Conservation (phyloP, 73 alveolate genomes). For the Effrenium voratum region DNA sequence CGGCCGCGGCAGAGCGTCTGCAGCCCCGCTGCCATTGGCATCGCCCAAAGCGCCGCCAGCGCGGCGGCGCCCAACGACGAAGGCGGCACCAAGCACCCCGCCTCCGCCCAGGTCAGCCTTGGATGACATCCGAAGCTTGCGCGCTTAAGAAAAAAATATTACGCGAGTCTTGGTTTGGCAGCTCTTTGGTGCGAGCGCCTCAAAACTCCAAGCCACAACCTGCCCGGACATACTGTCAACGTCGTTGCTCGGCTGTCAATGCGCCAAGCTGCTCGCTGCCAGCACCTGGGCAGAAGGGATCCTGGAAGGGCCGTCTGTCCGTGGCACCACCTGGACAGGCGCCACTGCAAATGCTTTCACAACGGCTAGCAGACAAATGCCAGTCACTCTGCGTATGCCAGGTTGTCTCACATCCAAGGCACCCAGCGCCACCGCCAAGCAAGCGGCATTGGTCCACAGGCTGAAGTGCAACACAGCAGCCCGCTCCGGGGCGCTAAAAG, state of each 20-base stretch:
- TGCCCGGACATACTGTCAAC: too few species aligned
- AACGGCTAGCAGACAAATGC: neutral
- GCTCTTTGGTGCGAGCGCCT: too few species aligned
- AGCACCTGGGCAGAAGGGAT: conserved; percentile 42
- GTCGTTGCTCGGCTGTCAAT: too few species aligned
- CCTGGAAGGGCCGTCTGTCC: conserved; percentile 68
- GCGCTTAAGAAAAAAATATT: too few species aligned
- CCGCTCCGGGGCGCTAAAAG: conserved; percentile 83
- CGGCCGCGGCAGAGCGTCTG: conserved; percentile 84
- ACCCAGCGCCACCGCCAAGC: conserved; percentile 68
- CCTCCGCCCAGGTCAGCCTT: conserved; percentile 40
- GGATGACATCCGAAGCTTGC: too few species aligned
- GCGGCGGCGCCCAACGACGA: conserved; percentile 24
- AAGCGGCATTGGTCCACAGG: conserved; percentile 67
- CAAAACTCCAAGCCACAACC: too few species aligned
- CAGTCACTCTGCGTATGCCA: too few species aligned
- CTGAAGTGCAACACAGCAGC: conserved; percentile 82
- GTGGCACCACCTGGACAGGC: conserved; percentile 43
- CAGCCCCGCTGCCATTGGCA: conserved; percentile 14
- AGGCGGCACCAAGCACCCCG: conserved; percentile 41
- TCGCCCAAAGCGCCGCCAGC: conserved; percentile 55
- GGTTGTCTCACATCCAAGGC: too few species aligned
- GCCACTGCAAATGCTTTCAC: neutral
- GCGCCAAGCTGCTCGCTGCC: conserved; percentile 44
- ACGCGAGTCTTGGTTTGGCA: too few species aligned